Evolutionary conservation across 1,284 basidiomycete genomes (phyloP).

Genomic region (Ganoderma multipileum): DNA sequence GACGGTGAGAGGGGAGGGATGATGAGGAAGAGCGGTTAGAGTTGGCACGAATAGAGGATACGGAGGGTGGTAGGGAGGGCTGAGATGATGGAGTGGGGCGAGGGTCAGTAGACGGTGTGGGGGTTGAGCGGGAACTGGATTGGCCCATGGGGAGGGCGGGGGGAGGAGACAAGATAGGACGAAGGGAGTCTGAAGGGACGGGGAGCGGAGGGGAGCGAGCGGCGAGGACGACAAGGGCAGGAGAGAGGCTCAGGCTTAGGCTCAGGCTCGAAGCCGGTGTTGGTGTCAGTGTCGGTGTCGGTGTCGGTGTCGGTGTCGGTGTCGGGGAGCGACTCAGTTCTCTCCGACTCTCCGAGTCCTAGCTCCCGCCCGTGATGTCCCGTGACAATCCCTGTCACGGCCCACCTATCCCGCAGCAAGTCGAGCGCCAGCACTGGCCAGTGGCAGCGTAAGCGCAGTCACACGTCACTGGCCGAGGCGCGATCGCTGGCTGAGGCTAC

Average conservation of each 20-base stretch:
- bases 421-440: no score
- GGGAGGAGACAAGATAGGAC: background rate
- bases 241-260: background rate
- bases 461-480: no score
- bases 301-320: no score
- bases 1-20: conserved; percentile 16
- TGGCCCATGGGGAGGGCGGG: background rate
- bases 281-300: no score
- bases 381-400: background rate
- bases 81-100: background rate
- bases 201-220: background rate
- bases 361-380: background rate
- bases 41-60: background rate
- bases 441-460: no score
- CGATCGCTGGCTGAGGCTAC: no score
- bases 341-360: no score
- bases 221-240: background rate
- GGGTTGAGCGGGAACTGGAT: background rate
- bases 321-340: no score
- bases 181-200: no score
- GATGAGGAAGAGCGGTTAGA: conserved; percentile 7
- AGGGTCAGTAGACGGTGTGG: background rate
- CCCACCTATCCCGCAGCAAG: no score
- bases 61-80: background rate
- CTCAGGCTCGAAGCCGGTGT: no score